Evolutionary conservation across 2,329 filamentous ascomycete genomes (phyloP), one percentile per base, ranked within the genome.

Genomic region (Talaromyces sp.): DNA sequence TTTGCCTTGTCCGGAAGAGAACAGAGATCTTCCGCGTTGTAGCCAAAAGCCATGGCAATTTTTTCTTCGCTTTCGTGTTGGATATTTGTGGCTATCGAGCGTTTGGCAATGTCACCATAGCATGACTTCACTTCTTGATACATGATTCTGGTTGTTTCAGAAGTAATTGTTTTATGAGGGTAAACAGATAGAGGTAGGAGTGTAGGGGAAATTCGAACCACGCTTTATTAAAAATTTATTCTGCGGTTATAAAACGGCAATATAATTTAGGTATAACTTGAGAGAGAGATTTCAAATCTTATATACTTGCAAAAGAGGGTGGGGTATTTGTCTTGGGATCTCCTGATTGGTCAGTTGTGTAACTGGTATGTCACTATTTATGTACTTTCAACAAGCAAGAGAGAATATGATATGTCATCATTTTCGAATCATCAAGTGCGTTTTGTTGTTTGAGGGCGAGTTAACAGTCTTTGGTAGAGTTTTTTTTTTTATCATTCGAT

Each of bases 31-130:
- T 79, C 73, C 9, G 75, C 72, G 12, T 74, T 74, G 67, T 85
- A 85, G 3, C 82, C 82, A 65, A 85, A 84, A 0, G 82, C 77
- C 55, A 74, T 74, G 29, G 82, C 82, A 11, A 83, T 75, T 3
- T 73, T 67, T 38, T 73, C 67, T 59, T 72, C 74, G 59, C 79
- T 78, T 50, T 66, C 66, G 24, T 67, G 63, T 3, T 70, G 67
- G 12, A 70, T 67, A 4, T 72, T 65, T 51, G 73, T 74, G 65
- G 70, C 21, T 53, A 29, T 26, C 8, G 55, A 38, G 3, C 29
- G 17, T 31, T 61, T 61, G 21, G 59, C 59, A 10, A 61, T 61
- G 8, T 58, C 38, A 9, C 59, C 55, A 43, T 61, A 61, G 51
- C 55, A 8, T 10, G 32, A 31, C 1, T 58, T 55, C 5, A 61